phyloP scores from a whole-genome alignment of 2,329 filamentous ascomycete genomes.

The Fusarium camptoceras region DNA sequence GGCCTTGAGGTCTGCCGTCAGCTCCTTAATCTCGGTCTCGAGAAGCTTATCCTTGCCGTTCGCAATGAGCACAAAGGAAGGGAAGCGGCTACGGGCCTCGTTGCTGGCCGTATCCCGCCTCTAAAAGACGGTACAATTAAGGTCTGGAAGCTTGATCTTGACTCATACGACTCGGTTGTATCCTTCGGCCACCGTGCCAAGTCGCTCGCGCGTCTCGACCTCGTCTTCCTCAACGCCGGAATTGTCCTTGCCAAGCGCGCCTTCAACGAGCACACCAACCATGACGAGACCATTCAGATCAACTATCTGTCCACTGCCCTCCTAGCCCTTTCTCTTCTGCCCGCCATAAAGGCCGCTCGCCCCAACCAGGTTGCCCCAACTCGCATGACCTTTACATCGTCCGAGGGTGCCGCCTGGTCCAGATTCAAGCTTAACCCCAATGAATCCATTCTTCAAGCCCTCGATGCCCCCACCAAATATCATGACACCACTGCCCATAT shows the following conservation, averaged over 20 bases:
- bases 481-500: slow-evolving; percentile 2
- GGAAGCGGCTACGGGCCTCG: slow-evolving; percentile 28
- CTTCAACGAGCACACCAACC: neutral
- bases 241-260: slow-evolving; percentile 6
- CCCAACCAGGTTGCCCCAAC: neutral
- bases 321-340: slow-evolving; percentile 37
- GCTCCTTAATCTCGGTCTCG: slow-evolving; percentile 36
- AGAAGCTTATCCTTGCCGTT: slow-evolving; percentile 56
- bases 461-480: neutral
- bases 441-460: slow-evolving; percentile 1
- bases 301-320: slow-evolving; percentile 47
- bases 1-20: slow-evolving; percentile 1
- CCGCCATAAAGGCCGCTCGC: slow-evolving; percentile 35
- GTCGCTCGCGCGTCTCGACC: neutral
- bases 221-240: slow-evolving; percentile 37
- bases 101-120: slow-evolving; percentile 12
- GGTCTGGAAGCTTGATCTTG: slow-evolving; percentile 31
- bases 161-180: slow-evolving; percentile 26
- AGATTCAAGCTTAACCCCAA: neutral
- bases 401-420: slow-evolving; percentile 18
- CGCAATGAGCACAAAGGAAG: slow-evolving; percentile 50
- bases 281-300: slow-evolving; percentile 45
- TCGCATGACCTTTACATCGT: slow-evolving; percentile 37
- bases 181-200: slow-evolving; percentile 11
- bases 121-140: slow-evolving; percentile 7